Base-by-base conservation (phyloP, 2,329 filamentous ascomycete genomes). In the Colletotrichum destructivum region DNA sequence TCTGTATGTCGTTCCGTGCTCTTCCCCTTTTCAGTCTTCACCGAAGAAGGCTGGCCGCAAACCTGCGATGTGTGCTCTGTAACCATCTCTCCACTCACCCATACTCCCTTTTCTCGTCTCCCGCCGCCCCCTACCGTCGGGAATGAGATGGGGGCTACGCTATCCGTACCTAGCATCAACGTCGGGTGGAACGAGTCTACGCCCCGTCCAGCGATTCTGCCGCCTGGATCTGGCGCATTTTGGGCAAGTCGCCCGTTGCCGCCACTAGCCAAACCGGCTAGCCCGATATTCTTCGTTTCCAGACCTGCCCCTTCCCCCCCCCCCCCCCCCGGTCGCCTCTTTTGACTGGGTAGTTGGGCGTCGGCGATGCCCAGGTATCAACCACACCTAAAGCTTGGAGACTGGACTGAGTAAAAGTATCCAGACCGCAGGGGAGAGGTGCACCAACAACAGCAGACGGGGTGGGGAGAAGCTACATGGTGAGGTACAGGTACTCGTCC, bases 101-200 rank as follows among this genome's bases (percentile, higher is more conserved):
- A 49, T 51, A 26, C 44, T n/a, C 26, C 12, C 44, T 31, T 51
- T 56, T 15, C 38, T 26, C 46, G 21, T 35, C 35, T 38, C 31
- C 46, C 35, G 44, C 26, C 49, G 44, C 38, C 38, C 35, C 65
- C 40, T 52, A 54, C 18, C 26, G 59, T 67, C 44, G 44, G 40
- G 51, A 52, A 62, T 35, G 57, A 40, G 26, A 66, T 68, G 40
- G 23, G 63, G 54, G 47, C 56, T 35, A 55, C 38, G 54, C 56
- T 61, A 35, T 35, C 42, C 12, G 16, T 21, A 42, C 15, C 18
- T 61, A 49, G 42, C 57, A 47, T 71, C 49, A 64, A 18, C 55
- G 63, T 51, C 51, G 56, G 63, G 67, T 56, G 51, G 26, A 57
- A 62, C 49, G 49, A 71, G 63, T 71, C 64, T 62, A 68, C 52